Evolutionary conservation across 257 asterid genomes (phyloP), one percentile per base, ranked within the genome.

Genomic region (Datura wrightii): DNA sequence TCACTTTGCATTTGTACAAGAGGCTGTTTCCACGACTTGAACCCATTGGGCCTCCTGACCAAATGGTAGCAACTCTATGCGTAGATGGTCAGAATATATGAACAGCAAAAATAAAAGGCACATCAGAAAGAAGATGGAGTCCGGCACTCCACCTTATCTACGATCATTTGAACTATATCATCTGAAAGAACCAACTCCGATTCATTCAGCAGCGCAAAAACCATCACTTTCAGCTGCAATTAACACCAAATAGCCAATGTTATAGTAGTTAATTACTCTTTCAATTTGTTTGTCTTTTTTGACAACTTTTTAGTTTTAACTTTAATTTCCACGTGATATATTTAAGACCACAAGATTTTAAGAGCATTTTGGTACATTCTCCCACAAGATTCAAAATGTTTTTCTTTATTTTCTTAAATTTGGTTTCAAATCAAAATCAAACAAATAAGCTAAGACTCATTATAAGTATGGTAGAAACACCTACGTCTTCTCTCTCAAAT

Each of bases 211-310:
- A 96, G 88, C 10, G 99, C 97, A 90, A 94, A 80, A 39, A 96
- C 99, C 99, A 94, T 96, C 92, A 92, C 98, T 79, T 91, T 87
- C 85, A 96, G 86, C 98, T 95, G 95, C 78, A 86, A 82, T 34
- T 14, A 53, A 34, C 31, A 78, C 42, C 10, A 74, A 24, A 18
- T 34, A 48, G 13, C 60, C 2, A 19, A 66, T 66, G 36, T 66
- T 18, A 8, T 1, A 50, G 54, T 9, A 8, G 54, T 50, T 50
- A 10, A 24, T 39, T 39, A 39, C 1, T 82, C 53, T 24, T 24
- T 24, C 31, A 24, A 24, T 24, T 24, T 24, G 31, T 24, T 24
- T 24, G 31, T 24, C 31, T 24, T 39, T 39, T 39, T 24, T 24
- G 31, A 1, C 31, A 24, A 24, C 31, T 24, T 24, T 24, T 24